A percentile compares a stretch with the other conserved stretches of the same genome.
These are phyloP conservation scores for Agastache rugosa DNA, from an alignment of 257 asterid species.

Conservation along the genomic window DNA sequence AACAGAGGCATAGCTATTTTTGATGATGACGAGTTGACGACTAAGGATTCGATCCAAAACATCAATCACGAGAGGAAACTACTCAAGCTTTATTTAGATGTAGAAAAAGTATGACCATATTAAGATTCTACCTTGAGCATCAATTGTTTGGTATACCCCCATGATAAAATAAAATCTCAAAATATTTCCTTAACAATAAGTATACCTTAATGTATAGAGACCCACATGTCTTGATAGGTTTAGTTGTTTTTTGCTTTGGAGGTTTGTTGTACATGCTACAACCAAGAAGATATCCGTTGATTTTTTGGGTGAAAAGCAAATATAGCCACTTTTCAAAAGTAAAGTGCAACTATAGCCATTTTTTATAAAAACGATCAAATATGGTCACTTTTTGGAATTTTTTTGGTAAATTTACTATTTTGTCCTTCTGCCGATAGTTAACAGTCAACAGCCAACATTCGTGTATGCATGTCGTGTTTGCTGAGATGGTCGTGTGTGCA, in stretches of 20 bases:
- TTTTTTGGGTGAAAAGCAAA: no score
- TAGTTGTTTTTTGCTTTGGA: not conserved
- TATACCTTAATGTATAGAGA: not conserved
- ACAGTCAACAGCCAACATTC: no score
- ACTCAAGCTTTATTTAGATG: not conserved
- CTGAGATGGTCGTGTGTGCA: no score
- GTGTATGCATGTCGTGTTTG: no score
- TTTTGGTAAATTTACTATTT: no score
- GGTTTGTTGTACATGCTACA: not conserved
- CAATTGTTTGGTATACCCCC: not conserved
- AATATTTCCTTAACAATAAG: not conserved
- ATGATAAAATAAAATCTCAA: no score
- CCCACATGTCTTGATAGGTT: not conserved
- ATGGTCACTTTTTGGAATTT: no score
- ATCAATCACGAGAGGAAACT: not conserved
- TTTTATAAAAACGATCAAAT: no score
- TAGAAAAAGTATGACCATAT: not conserved
- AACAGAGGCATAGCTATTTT: not conserved
- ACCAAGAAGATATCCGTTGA: not conserved
- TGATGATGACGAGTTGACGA: not conserved
- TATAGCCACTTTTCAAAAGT: no score
- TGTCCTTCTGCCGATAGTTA: no score
- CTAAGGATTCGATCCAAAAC: conserved; percentile 3
- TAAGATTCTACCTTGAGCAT: not conserved
- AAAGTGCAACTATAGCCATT: no score